Conservation (phyloP, 2,329 filamentous ascomycete species). For the Kalmusia sp. region DNA sequence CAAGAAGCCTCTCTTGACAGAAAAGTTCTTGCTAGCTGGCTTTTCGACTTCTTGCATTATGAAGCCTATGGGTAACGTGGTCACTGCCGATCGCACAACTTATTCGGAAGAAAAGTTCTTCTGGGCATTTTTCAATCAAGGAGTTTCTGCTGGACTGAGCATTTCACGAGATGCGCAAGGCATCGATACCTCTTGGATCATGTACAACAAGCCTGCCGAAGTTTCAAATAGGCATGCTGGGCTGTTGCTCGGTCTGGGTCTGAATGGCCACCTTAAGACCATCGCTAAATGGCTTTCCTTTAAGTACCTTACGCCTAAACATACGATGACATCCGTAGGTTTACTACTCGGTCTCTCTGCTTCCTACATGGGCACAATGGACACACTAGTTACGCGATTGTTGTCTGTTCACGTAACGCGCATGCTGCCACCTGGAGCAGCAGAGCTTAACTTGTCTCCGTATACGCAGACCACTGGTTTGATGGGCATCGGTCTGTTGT, state of each 20-base stretch:
- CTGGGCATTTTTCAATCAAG: conserved; percentile 98
- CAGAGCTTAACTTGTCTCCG: conserved; percentile 91
- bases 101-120: conserved; percentile 97
- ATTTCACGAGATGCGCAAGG: conserved; percentile 90
- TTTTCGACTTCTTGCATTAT: conserved; percentile 93
- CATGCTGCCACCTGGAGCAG: conserved; percentile 90
- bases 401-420: conserved; percentile 95
- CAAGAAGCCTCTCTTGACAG: conserved; percentile 86
- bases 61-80: conserved; percentile 88
- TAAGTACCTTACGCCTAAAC: conserved; percentile 98
- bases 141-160: conserved; percentile 88
- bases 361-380: conserved; percentile 96
- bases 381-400: conserved; percentile 89
- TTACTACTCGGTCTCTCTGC: conserved; percentile 90
- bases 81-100: conserved; percentile 85
- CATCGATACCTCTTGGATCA: conserved; percentile 98
- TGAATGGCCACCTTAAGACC: conserved; percentile 93
- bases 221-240: conserved; percentile 96
- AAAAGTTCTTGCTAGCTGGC: conserved; percentile 86
- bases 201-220: conserved; percentile 95
- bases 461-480: conserved; percentile 94
- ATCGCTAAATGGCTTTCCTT: conserved; percentile 98
- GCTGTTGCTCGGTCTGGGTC: conserved; percentile 85
- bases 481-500: conserved; percentile 94
- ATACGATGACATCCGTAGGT: conserved; percentile 98